phyloP scores from a whole-genome alignment of 345 rosid species.

The Microcos paniculata region DNA sequence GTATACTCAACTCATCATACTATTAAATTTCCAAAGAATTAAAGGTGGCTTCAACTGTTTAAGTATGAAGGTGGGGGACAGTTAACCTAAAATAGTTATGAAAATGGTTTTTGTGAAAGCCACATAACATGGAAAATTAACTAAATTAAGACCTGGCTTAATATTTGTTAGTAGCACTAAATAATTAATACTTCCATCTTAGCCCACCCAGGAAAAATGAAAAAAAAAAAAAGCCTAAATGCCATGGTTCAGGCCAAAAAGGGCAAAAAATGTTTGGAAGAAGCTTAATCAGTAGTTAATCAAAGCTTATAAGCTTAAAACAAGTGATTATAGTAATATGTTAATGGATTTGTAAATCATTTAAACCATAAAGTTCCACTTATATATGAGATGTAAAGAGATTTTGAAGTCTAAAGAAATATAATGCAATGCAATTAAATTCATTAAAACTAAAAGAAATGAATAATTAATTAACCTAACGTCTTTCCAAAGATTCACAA shows the following conservation, averaged over 20 bases:
- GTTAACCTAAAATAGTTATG: background rate
- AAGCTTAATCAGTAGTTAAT: background rate
- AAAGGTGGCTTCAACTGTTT: background rate
- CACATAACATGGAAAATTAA: background rate
- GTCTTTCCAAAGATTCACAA: constrained; percentile 30
- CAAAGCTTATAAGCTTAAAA: background rate
- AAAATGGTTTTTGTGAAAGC: background rate
- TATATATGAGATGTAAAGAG: background rate
- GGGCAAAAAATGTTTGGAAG: background rate
- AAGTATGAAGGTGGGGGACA: background rate
- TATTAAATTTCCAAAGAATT: background rate
- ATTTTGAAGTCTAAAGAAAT: background rate
- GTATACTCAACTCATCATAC: too few relatives aligned
- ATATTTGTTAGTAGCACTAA: too few relatives aligned
- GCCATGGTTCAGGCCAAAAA: too few relatives aligned
- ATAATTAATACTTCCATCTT: too few relatives aligned
- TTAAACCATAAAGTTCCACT: background rate
- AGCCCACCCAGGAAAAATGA: too few relatives aligned
- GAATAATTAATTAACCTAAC: constrained; percentile 20
- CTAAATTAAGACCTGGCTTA: background rate
- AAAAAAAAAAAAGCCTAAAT: too few relatives aligned
- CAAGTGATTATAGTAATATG: background rate
- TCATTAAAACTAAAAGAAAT: background rate
- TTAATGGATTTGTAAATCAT: background rate
- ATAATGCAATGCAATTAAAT: background rate